phyloP scores from a whole-genome alignment of 768 basidiomycete genomes.

The Tulasnella sp. region DNA sequence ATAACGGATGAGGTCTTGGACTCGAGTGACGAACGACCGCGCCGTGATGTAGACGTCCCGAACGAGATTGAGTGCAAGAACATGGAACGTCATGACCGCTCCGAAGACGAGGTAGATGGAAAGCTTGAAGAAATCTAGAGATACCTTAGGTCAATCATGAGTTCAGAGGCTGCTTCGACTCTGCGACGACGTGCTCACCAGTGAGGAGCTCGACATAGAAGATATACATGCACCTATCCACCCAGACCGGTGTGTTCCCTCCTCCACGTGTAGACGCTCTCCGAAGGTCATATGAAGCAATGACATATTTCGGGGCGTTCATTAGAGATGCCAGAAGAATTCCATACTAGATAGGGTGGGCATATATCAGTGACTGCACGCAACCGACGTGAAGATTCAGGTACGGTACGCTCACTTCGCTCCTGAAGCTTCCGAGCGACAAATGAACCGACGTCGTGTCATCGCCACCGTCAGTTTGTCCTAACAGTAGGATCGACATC shows the following conservation, averaged over 20 bases:
- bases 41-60: constrained; percentile 95
- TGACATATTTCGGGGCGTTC: constrained; percentile 72
- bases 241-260: constrained; percentile 85
- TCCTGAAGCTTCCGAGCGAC: too few relatives aligned
- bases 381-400: too few relatives aligned
- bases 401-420: too few relatives aligned
- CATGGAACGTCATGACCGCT: constrained; percentile 89
- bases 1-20: constrained; percentile 83
- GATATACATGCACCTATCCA: constrained; percentile 93
- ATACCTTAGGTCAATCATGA: background rate
- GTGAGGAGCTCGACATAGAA: constrained; percentile 91
- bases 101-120: constrained; percentile 83
- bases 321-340: constrained; percentile 74
- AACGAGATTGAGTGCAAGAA: constrained; percentile 90
- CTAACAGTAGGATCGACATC: too few relatives aligned
- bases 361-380: too few relatives aligned
- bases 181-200: constrained; percentile 41
- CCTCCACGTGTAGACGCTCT: constrained; percentile 68
- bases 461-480: too few relatives aligned
- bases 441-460: too few relatives aligned
- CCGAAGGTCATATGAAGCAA: constrained; percentile 72
- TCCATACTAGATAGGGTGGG: constrained; percentile 58
- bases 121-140: constrained; percentile 95
- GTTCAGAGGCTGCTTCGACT: background rate
- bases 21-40: constrained; percentile 78